Evolutionary conservation across 1,284 basidiomycete genomes (phyloP), one percentile per base, ranked within the genome.

Genomic region (Sparassis latifolia): DNA sequence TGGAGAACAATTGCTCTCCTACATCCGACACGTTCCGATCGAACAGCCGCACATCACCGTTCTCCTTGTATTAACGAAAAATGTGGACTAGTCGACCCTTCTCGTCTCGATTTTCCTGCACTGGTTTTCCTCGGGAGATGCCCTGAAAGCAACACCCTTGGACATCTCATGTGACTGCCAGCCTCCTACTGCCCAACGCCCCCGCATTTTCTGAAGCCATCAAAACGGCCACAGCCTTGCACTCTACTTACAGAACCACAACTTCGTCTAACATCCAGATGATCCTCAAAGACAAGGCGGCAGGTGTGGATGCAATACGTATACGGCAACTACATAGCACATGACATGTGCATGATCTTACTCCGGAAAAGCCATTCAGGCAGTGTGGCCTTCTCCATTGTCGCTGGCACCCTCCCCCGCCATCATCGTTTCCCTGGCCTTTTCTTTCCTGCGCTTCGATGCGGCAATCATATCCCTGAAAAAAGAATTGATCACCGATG

Each of bases 391-490:
- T 40, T 41, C 56, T 31, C 42, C 33, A 29, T 49, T 47, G 42
- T n/a, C 39, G n/a, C 44, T 45, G 33, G 33, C 45, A 35, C 50
- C 32, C 20, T 48, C 47, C 10, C 40, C 40, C 33, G 41, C 38
- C 29, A 44, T n/a, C 31, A 29, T 29, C 30, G 12, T 45, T n/a
- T 35, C 33, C 39, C 38, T 48, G 20, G 20, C 52, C 50, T 60
- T 59, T 46, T 54, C 54, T 51, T 60, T 58, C 35, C 60, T 51
- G 33, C 59, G 46, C 40, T 60, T 57, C 31, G 52, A 53, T 4
- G 49, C 52, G 46, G 48, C 41, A 42, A 51, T 44, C 47, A 54
- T 54, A n/a, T 54, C 53, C 47, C 50, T 54, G 45, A 27, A 29
- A 33, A 29, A 31, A 28, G 9, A 42, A 39, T 28, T 27, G 40